A percentile compares a stretch with the other conserved stretches of the same genome.
Evolutionary conservation across 495 filamentous ascomycete species (phyloP).

Genomic region (Hyaloscypha finlandica): DNA sequence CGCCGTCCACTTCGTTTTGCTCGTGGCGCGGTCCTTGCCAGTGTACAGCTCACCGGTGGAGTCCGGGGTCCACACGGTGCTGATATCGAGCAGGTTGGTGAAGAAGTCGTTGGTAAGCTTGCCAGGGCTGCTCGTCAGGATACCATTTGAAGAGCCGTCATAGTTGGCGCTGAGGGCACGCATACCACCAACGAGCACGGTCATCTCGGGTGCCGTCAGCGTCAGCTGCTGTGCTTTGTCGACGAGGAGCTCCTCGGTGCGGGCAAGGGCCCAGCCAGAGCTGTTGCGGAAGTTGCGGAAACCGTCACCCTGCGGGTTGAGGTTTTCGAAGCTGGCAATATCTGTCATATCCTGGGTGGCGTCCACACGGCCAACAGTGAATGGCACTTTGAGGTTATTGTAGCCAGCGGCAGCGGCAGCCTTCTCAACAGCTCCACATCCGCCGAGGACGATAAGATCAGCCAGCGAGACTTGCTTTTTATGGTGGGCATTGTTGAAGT

Average conservation of each 20-base stretch:
- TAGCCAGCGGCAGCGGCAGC: conserved; percentile 38
- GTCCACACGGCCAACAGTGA: conserved; percentile 49
- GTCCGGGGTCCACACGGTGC: conserved; percentile 24
- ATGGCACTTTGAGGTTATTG: conserved; percentile 26
- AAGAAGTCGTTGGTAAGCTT: conserved; percentile 26
- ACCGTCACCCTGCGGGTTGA: conserved; percentile 26
- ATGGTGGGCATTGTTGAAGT: conserved; percentile 20
- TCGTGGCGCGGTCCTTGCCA: conserved; percentile 20
- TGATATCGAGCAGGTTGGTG: conserved; percentile 22
- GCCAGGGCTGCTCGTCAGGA: conserved; percentile 18
- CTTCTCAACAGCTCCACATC: conserved; percentile 46
- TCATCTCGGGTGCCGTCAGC: conserved; percentile 24
- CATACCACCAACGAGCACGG: conserved; percentile 25
- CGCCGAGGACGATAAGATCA: conserved; percentile 26
- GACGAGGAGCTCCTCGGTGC: conserved; percentile 26
- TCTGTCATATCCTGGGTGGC: conserved; percentile 20
- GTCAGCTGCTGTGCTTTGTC: conserved; percentile 28
- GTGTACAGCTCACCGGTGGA: conserved; percentile 17
- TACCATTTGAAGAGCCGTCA: conserved; percentile 19
- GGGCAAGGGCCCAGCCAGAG: conserved; percentile 23
- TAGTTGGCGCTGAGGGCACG: conserved; percentile 21
- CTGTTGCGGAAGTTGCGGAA: conserved; percentile 29
- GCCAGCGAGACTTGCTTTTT: conserved; percentile 24
- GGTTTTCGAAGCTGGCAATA: conserved; percentile 21
- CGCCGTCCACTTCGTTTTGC: conserved; percentile 20